Conservation (phyloP, 768 basidiomycete species). For the Termitomyces sp. region DNA sequence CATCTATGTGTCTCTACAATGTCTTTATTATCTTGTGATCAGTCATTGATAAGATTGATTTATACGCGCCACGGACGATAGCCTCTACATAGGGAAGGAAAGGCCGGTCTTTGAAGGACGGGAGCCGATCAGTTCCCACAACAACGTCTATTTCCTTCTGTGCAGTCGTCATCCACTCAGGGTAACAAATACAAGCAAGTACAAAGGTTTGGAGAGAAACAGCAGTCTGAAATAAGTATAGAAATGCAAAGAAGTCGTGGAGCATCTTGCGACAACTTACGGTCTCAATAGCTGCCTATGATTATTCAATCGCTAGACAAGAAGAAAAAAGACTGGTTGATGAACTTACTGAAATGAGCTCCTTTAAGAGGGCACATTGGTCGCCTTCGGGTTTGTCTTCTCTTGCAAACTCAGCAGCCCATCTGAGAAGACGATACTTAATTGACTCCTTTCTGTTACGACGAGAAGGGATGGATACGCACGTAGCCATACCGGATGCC, state of each 20-base stretch:
- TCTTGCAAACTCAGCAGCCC: not conserved
- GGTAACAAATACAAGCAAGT: not conserved
- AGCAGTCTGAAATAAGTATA: not conserved
- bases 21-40: not conserved
- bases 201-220: not conserved
- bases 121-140: not conserved
- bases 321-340: not conserved
- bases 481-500: not conserved
- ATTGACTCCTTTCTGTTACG: not conserved
- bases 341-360: not conserved
- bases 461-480: not conserved
- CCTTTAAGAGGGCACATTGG: not conserved
- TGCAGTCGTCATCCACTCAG: not conserved
- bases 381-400: not conserved
- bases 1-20: not conserved
- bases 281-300: not conserved
- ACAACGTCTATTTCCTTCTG: not conserved
- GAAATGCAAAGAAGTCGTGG: not conserved
- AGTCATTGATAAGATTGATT: not conserved
- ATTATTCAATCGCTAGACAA: not conserved
- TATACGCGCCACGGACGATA: not conserved
- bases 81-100: not conserved
- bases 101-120: not conserved
- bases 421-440: not conserved
- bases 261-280: not conserved